Evolutionary conservation across 2,329 filamentous ascomycete genomes (phyloP).

Genomic region (Aspergillus bombycis): DNA sequence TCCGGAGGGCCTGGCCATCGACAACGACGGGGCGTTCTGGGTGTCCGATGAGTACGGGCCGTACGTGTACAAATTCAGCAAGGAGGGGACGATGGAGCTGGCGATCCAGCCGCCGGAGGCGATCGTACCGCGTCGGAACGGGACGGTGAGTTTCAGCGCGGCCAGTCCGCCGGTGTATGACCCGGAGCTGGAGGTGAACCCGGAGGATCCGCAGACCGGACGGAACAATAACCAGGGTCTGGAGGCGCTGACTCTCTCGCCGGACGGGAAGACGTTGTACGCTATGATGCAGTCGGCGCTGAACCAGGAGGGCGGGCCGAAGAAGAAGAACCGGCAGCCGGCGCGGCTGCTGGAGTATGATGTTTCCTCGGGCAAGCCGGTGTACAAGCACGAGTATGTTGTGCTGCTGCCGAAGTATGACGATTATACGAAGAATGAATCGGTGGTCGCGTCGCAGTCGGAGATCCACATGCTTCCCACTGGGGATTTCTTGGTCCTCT

Average conservation of each 20-base stretch:
- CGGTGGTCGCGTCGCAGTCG: constrained; percentile 65
- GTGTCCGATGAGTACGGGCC: constrained; percentile 72
- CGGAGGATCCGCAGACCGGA: constrained; percentile 62
- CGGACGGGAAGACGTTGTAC: constrained; percentile 66
- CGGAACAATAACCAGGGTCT: constrained; percentile 76
- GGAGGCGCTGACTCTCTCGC: constrained; percentile 67
- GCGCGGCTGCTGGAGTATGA: constrained; percentile 68
- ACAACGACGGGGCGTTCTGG: constrained; percentile 66
- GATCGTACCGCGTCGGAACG: constrained; percentile 66
- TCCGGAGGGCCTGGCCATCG: constrained; percentile 67
- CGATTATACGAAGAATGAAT: constrained; percentile 54
- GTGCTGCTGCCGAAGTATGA: constrained; percentile 65
- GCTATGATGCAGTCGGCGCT: constrained; percentile 68
- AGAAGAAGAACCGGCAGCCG: constrained; percentile 58
- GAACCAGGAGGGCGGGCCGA: constrained; percentile 63
- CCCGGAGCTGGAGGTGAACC: constrained; percentile 51
- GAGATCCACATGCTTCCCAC: constrained; percentile 68
- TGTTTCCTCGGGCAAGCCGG: constrained; percentile 50
- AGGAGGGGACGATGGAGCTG: constrained; percentile 60
- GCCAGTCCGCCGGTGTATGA: constrained; percentile 66
- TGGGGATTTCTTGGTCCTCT: constrained; percentile 68
- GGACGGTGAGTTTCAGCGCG: constrained; percentile 64
- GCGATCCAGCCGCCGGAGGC: constrained; percentile 69
- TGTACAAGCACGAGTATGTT: constrained; percentile 64
- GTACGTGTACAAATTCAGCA: constrained; percentile 68